Evolutionary conservation across 768 basidiomycete species (phyloP), one percentile per base, ranked within the genome.

Genomic region (Boletus coccyginus): DNA sequence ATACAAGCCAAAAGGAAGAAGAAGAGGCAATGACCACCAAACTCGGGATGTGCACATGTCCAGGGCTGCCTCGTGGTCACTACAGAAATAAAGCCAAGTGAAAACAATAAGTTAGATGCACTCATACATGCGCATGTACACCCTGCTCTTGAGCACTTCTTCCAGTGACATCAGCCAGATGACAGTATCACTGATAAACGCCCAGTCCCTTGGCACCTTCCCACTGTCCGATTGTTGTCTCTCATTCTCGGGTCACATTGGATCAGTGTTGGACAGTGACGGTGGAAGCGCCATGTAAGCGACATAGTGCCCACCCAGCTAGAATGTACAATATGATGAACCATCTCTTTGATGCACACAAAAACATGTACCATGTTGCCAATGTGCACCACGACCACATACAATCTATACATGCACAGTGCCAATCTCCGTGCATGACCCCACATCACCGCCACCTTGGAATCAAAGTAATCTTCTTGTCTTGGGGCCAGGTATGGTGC

Each of bases 101-200:
- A 21, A 10, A 32, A 19, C 46, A 45, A 63, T 56, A 64, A 63
- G 51, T 71, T 58, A 86, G 64, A 88, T 76, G 52, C 88, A 81
- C 75, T 93, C 90, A 67, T 92, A 93, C 86, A 95, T 94, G 74
- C 93, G 92, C 48, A 97, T 81, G 71, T 97, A 97, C 35, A 94
- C 94, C 70, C 90, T 95, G 56, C 87, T 86, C 70, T 87, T 88
- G 66, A 97, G 76, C 3, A 97, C 95, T 68, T 97, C 95, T 43
- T 94, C 92, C 46, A 96, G 70, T 41, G 86, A 83, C 10, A 88
- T 83, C 45, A 90, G 74, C 44, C 89, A 79, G n/a, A 98, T 93
- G 44, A 82, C 74, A 3, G 90, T 92, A 66, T 98, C 95, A 63
- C 92, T 94, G 71, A 96, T 87, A 69, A 89, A 95, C 45, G 90